These are phyloP conservation scores for Solanum paucissectum DNA, from an alignment of 257 asterid species.

Conservation along the genomic window DNA sequence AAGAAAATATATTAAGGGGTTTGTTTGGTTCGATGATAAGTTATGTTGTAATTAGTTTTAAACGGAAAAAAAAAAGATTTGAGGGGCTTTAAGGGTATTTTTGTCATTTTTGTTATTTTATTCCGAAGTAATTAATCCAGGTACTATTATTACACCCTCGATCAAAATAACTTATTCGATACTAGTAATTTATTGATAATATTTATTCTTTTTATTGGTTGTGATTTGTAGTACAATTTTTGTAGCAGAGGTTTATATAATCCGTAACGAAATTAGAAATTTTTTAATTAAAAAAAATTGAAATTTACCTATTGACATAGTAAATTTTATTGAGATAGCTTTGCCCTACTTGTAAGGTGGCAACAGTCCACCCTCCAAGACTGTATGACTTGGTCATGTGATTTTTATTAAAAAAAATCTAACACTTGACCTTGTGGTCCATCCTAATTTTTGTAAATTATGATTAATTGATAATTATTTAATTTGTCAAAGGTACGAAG, in stretches of 20 bases:
- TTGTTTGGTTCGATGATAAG: background rate
- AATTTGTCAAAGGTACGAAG: background rate
- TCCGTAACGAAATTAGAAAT: background rate
- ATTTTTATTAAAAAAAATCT: background rate
- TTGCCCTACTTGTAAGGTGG: background rate
- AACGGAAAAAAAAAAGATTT: too few species aligned
- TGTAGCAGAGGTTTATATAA: background rate
- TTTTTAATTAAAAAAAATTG: background rate
- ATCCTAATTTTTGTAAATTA: background rate
- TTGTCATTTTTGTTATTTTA: too few species aligned
- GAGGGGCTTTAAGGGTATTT: background rate
- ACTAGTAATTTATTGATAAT: background rate
- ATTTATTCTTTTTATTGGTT: too few species aligned
- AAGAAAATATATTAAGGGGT: conserved; percentile 1
- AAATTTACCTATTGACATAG: background rate
- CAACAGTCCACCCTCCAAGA: background rate
- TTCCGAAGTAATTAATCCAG: too few species aligned
- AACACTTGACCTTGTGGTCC: conserved; percentile 4
- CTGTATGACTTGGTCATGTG: background rate
- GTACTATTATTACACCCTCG: too few species aligned
- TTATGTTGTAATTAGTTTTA: too few species aligned
- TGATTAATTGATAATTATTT: background rate
- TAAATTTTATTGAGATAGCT: background rate
- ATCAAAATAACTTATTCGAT: too few species aligned
- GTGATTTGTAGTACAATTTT: background rate